These are phyloP conservation scores for Symbiotaphrina buchneri DNA, from an alignment of 495 filamentous ascomycete genomes.

Conservation along the genomic window DNA sequence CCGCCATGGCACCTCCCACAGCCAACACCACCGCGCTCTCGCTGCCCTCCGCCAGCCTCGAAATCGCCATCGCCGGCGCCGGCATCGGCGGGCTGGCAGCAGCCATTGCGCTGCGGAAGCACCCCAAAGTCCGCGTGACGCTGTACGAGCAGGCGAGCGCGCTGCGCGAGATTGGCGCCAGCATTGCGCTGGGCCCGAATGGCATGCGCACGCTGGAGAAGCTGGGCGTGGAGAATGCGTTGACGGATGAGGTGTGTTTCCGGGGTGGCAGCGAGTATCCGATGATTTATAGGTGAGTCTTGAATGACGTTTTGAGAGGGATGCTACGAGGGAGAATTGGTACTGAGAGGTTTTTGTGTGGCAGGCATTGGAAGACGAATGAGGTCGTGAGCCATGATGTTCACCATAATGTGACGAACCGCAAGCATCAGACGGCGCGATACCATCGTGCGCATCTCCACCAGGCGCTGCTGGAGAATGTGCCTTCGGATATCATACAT, in stretches of 20 bases:
- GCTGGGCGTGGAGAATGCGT: constrained; percentile 18
- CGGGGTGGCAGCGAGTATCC: constrained; percentile 13
- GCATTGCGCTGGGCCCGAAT: constrained; percentile 26
- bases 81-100: constrained; percentile 24
- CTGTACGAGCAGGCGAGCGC: constrained; percentile 22
- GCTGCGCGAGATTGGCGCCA: constrained; percentile 23
- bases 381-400: no score
- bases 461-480: no score
- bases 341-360: no score
- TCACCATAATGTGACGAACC: no score
- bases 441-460: no score
- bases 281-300: constrained; percentile 14
- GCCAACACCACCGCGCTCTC: no score
- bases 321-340: no score
- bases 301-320: no score
- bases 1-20: no score
- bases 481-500: no score
- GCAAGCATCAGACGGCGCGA: no score
- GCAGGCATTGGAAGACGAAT: no score
- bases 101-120: constrained; percentile 17
- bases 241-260: constrained; percentile 18
- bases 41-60: constrained; percentile 10
- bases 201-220: constrained; percentile 24
- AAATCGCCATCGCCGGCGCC: constrained; percentile 21
- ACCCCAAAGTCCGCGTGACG: constrained; percentile 17